A percentile compares a stretch with the other conserved stretches of the same genome.
Evolutionary conservation across 495 filamentous ascomycete genomes (phyloP).

Genomic region (Neurospora pannonica): DNA sequence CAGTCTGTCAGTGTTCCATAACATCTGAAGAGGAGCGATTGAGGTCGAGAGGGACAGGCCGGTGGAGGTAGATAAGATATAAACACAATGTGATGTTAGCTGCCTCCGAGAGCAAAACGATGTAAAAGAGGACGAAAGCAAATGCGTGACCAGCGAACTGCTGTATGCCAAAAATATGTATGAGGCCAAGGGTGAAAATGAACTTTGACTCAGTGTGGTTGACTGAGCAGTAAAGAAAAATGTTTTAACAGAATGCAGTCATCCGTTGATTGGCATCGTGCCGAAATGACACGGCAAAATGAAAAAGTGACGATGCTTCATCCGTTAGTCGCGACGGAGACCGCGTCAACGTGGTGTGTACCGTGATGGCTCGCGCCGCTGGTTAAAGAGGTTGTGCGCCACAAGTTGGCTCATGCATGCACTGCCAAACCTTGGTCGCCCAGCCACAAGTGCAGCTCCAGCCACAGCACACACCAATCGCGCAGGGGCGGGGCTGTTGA

Average conservation of each 20-base stretch:
- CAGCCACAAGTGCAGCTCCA: not conserved
- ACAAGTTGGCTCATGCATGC: not conserved
- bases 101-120: not conserved
- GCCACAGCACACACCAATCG: slow-evolving; percentile 11
- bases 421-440: not conserved
- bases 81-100: not conserved
- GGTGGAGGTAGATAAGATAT: too few species aligned
- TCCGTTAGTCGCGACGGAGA: not conserved
- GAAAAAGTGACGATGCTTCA: not conserved
- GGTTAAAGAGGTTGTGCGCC: not conserved
- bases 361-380: not conserved
- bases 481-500: slow-evolving; percentile 10
- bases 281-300: not conserved
- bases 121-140: not conserved
- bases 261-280: not conserved
- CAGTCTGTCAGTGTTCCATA: slow-evolving; percentile 23
- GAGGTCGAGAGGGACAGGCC: too few species aligned
- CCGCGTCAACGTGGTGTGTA: not conserved
- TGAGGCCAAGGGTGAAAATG: not conserved
- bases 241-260: too few species aligned
- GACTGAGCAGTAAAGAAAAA: too few species aligned
- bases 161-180: not conserved
- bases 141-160: not conserved
- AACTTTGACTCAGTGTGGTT: not conserved
- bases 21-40: slow-evolving; percentile 6